A percentile compares a stretch with the other conserved stretches of the same genome.
phyloP scores from a whole-genome alignment of 305 asterid genomes.

The Ajuga reptans region DNA sequence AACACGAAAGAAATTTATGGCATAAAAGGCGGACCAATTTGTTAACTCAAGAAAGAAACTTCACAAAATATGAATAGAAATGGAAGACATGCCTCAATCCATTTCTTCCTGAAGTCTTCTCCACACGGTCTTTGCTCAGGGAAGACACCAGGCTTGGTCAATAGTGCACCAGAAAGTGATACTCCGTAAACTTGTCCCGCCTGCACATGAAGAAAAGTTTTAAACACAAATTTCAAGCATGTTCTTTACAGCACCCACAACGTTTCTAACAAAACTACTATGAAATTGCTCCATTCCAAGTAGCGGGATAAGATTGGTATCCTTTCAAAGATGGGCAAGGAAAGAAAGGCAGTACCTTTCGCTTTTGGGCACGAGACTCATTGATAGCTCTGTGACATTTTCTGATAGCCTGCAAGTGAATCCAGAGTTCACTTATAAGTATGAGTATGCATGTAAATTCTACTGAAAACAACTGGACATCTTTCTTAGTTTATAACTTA shows the following conservation, averaged over 20 bases:
- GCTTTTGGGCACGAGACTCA: constrained; percentile 86
- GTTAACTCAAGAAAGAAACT: neutral
- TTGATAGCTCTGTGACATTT: constrained; percentile 88
- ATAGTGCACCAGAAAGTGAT: constrained; percentile 72
- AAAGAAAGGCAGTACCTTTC: constrained; percentile 57
- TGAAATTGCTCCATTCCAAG: constrained; percentile 6
- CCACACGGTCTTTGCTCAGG: constrained; percentile 86
- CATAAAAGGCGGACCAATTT: constrained; percentile 5
- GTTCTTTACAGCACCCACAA: constrained; percentile 10
- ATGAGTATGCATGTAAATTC: constrained; percentile 9
- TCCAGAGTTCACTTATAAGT: constrained; percentile 16
- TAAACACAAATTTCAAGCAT: constrained; percentile 15
- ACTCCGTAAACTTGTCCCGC: constrained; percentile 98
- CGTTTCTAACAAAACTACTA: neutral
- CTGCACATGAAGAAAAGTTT: constrained; percentile 36
- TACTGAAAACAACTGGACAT: neutral
- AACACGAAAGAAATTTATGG: constrained; percentile 2
- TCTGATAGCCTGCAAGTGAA: constrained; percentile 67
- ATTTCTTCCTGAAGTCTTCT: constrained; percentile 82
- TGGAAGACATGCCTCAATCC: constrained; percentile 69
- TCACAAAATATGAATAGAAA: constrained; percentile 4
- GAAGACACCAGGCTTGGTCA: constrained; percentile 61
- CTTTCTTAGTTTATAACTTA: neutral
- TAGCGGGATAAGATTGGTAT: constrained; percentile 14
- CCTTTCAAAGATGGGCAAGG: constrained; percentile 17